Evolutionary conservation across 192 early-diverging fungal species (phyloP).

Genomic region (Gryganskiella cystojenkinii): DNA sequence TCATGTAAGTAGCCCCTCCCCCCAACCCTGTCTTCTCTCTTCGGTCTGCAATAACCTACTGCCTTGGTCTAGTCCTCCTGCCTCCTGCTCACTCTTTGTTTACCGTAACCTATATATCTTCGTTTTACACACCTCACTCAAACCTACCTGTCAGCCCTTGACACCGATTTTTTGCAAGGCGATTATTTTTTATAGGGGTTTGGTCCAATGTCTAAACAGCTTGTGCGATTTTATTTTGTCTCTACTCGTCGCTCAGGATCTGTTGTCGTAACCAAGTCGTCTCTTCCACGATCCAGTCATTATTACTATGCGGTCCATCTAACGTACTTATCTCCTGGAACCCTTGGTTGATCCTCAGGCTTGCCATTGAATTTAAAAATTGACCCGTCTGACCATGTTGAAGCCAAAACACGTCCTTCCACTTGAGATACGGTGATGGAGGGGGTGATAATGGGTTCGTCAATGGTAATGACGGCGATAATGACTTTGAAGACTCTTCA

Average conservation of each 20-base stretch:
- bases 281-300: slow-evolving; percentile 50
- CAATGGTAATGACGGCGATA: background rate
- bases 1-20: no score
- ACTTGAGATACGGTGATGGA: slow-evolving; percentile 14
- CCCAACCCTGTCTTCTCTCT: no score
- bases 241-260: slow-evolving; percentile 23
- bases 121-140: no score
- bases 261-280: slow-evolving; percentile 49
- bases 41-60: no score
- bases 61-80: no score
- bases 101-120: no score
- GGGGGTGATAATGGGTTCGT: background rate
- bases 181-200: no score
- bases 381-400: slow-evolving; percentile 31
- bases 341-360: slow-evolving; percentile 29
- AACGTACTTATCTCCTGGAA: slow-evolving; percentile 32
- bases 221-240: slow-evolving; percentile 6
- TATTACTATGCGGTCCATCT: slow-evolving; percentile 22
- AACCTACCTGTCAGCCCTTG: no score
- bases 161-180: no score
- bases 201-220: no score
- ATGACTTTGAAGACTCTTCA: no score
- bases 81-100: no score
- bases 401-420: slow-evolving; percentile 44
- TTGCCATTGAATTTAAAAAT: slow-evolving; percentile 28